Base-by-base conservation (phyloP, 345 rosid genomes). In the Citrus trifoliata region DNA sequence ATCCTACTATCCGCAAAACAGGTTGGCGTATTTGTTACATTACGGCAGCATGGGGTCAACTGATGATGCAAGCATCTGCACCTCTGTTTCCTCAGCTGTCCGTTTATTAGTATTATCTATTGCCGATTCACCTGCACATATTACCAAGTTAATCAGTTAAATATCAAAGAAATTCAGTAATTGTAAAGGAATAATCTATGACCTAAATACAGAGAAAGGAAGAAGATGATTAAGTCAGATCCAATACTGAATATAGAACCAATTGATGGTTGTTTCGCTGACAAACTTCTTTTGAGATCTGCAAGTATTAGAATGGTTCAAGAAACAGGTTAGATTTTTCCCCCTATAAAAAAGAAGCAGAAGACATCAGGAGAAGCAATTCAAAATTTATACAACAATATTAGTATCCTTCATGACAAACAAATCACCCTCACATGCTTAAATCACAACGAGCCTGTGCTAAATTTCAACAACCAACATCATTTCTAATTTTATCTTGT, bases 1-100 rank as follows among this genome's bases (percentile, higher is more conserved):
- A 60, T 69, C 64, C 74, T 66, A 51, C 40, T 56, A 69, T 69
- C 79, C 69, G 61, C 71, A 27, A 30, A 61, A 38, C 60, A 78
- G 73, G 81, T 70, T 76, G 25, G 25, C 64, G 35, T 46, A 60
- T 32, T 27, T 67, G 74, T 66, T 80, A 56, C 53, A 14, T 89
- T 83, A 93, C 3, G 88, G 93, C 81, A 87, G 55, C 95, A 93
- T 95, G 12, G 95, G 91, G 81, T 93, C 97, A 66, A 89, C 93
- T 81, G 93, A 81, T 51, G 95, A 75, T 82, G 88, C 80, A 46
- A 89, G 79, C 93, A 91, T 91, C 72, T 85, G 90, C 42, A 82
- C 46, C 56, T 92, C 97, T 66, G 88, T 78, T 78, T 89, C 92
- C 62, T 86, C 87, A 3, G 72, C 79, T 76, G 87, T 76, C 64